Evolutionary conservation across 192 early-diverging fungal species (phyloP), one percentile per base, ranked within the genome.

Genomic region (Mortierella alpina): DNA sequence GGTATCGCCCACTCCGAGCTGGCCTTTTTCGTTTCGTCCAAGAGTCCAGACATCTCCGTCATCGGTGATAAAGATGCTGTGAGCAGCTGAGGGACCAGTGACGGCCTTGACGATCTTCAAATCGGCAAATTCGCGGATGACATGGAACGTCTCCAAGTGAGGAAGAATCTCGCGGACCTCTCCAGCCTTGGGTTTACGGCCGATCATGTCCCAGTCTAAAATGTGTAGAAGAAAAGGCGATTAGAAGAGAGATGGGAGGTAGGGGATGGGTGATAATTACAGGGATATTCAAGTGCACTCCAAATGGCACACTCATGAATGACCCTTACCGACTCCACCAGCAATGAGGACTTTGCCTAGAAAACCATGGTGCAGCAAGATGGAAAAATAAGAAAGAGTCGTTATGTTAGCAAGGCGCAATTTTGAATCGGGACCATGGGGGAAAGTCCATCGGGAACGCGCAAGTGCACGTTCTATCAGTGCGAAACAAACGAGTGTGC

Each of bases 11-110:
- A 78, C 48, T 13, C 85, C 85, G 15, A 86, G 59, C 44, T 86
- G 85, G 2, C 85, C 85, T 51, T 75, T 82, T 47, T 82, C 85
- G 61, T 86, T 86, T 39, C 77, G 59, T 69, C 85, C 85, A 54
- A 86, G 78, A 0, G 75, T 70, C 83, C 83, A 86, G 40, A 54
- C 80, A 44, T 86, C 74, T 12, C 83, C 83, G 23, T 82, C 80
- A 22, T 83, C 77, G 65, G 77, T 82, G n/a, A 86, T 63, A 31
- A 83, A 66, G 13, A 86, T 72, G 22, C 79, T 82, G 60, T 86
- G 85, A 11, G 80, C 81, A 13, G 85, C 70, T 23, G 49, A 76
- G 0, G 82, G 85, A 5, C 83, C 72, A 41, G 85, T 84, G 31
- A 72, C 57, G 5, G 68, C 80, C 49, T 82, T 79, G 40, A 64